Evolutionary conservation across 2,329 filamentous ascomycete genomes (phyloP).

Genomic region (Hypocrella siamensis): DNA sequence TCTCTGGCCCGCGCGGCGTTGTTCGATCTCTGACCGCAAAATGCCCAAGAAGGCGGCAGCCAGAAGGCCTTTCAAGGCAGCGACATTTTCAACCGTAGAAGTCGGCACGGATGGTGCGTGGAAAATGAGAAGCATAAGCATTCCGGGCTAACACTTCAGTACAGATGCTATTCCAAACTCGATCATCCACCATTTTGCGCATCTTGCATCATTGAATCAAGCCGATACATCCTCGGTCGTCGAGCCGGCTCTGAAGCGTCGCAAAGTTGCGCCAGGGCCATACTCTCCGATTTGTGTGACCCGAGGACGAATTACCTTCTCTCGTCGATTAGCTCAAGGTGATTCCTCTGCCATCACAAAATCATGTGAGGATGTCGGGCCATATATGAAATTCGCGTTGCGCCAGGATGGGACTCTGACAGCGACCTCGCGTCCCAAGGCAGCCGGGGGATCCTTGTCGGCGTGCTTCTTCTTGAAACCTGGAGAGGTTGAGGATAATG

Average conservation of each 20-base stretch:
- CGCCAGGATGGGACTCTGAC: slow-evolving; percentile 5
- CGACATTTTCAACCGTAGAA: slow-evolving; percentile 2
- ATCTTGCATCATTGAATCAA: slow-evolving; percentile 7
- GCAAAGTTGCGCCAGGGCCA: slow-evolving; percentile 9
- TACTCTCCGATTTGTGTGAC: slow-evolving; percentile 11
- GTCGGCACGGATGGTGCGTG: slow-evolving; percentile 12
- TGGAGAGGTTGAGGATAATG: slow-evolving; percentile 8
- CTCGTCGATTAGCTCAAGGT: slow-evolving; percentile 9
- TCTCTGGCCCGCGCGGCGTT: background rate
- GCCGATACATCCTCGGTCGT: slow-evolving; percentile 2
- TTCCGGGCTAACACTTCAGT: background rate
- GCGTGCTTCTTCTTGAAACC: slow-evolving; percentile 9
- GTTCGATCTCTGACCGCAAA: background rate
- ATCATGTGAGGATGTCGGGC: slow-evolving; percentile 8
- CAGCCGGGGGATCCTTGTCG: slow-evolving; percentile 3
- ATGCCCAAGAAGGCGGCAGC: slow-evolving; percentile 3
- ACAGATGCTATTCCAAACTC: slow-evolving; percentile 11
- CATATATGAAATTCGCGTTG: slow-evolving; percentile 8
- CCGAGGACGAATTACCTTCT: slow-evolving; percentile 10
- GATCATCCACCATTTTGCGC: slow-evolving; percentile 9
- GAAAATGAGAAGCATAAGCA: too few relatives aligned
- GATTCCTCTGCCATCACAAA: slow-evolving; percentile 3
- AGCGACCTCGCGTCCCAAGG: slow-evolving; percentile 6
- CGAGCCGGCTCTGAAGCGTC: slow-evolving; percentile 15
- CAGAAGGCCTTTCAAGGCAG: background rate